Evolutionary conservation across 805 yeast genomes (phyloP).

Genomic region (Lipomyces starkeyi): DNA sequence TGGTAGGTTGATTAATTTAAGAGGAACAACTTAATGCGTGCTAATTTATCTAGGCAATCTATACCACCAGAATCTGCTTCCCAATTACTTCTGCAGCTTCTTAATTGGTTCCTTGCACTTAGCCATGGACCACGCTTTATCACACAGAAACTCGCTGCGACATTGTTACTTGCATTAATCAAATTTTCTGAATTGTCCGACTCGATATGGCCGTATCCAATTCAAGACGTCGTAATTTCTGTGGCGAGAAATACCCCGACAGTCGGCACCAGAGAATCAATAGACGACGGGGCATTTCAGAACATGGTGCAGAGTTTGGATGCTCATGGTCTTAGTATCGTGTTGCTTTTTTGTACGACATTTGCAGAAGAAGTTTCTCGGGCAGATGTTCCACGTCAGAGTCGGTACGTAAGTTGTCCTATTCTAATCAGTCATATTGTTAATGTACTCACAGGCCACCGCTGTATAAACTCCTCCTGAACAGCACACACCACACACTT

Average conservation of each 20-base stretch:
- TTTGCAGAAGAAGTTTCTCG: slow-evolving; percentile 33
- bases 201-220: slow-evolving; percentile 27
- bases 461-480: slow-evolving; percentile 12
- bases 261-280: slow-evolving; percentile 2
- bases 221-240: slow-evolving; percentile 28
- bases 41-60: slow-evolving; percentile 19
- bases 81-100: slow-evolving; percentile 19
- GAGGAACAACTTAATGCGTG: not conserved
- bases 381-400: slow-evolving; percentile 31
- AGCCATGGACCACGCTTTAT: slow-evolving; percentile 31
- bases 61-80: slow-evolving; percentile 14
- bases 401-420: slow-evolving; percentile 11
- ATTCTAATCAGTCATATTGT: not conserved
- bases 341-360: slow-evolving; percentile 23
- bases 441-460: slow-evolving; percentile 15
- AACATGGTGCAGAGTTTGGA: not conserved
- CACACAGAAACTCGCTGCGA: slow-evolving; percentile 28
- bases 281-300: not conserved
- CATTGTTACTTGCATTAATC: slow-evolving; percentile 22
- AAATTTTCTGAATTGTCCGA: slow-evolving; percentile 19
- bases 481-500: slow-evolving; percentile 15
- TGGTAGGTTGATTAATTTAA: slow-evolving; percentile 13
- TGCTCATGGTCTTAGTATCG: slow-evolving; percentile 13
- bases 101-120: slow-evolving; percentile 26
- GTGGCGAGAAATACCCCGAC: not conserved